Conservation (phyloP, 1,284 basidiomycete species). For the Leucoagaricus sp. region DNA sequence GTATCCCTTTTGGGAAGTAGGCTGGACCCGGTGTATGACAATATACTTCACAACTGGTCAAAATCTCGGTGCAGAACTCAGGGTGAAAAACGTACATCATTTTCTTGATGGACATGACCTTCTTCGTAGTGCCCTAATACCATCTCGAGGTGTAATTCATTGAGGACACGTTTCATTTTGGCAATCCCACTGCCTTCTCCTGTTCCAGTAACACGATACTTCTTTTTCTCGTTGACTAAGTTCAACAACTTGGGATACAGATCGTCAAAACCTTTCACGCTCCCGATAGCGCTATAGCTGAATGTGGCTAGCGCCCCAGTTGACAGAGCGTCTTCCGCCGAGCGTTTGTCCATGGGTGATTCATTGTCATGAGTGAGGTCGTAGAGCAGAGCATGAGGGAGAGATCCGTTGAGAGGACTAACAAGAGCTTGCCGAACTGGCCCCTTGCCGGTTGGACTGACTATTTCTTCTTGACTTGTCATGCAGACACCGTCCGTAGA, state of each 20-base stretch:
- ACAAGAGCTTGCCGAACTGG: constrained; percentile 73
- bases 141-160: constrained; percentile 90
- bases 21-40: constrained; percentile 87
- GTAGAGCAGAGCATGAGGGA: constrained; percentile 90
- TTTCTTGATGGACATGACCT: constrained; percentile 95
- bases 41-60: constrained; percentile 68
- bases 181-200: constrained; percentile 72
- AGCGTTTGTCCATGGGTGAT: constrained; percentile 84
- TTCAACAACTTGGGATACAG: constrained; percentile 91
- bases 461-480: constrained; percentile 73
- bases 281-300: constrained; percentile 83
- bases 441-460: constrained; percentile 78
- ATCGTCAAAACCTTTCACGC: constrained; percentile 95
- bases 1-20: constrained; percentile 89
- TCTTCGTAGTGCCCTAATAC: constrained; percentile 79
- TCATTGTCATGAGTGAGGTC: constrained; percentile 97
- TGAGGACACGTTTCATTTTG: constrained; percentile 80
- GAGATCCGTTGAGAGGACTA: constrained; percentile 79
- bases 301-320: constrained; percentile 90
- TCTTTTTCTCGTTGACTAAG: constrained; percentile 80
- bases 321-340: constrained; percentile 91
- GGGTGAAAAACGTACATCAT: constrained; percentile 66
- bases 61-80: not conserved
- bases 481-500: constrained; percentile 92
- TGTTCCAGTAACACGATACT: constrained; percentile 66